Conservation (phyloP, 169 alveolate species). For the Cryptosporidium canis region DNA sequence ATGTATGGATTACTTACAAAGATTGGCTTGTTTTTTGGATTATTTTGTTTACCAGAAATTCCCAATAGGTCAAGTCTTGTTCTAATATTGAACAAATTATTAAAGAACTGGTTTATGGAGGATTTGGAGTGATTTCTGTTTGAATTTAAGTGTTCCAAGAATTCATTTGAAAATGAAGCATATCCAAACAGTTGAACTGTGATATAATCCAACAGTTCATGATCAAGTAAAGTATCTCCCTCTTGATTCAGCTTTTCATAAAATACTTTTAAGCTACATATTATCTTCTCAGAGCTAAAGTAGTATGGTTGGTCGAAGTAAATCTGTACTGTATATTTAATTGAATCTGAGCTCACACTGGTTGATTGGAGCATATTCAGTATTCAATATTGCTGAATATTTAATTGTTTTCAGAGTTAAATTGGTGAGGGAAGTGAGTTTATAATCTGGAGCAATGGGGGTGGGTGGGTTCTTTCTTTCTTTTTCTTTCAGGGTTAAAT, state of each 20-base stretch:
- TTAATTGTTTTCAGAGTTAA: neutral
- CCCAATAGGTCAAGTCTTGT: neutral
- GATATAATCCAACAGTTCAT: slow-evolving; percentile 22
- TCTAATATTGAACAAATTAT: slow-evolving; percentile 1
- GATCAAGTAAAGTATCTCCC: neutral
- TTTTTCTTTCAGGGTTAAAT: too few relatives aligned
- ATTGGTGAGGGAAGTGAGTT: neutral
- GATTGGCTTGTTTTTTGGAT: slow-evolving; percentile 10
- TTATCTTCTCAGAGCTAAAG: slow-evolving; percentile 55
- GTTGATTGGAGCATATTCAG: neutral
- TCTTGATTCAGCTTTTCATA: neutral
- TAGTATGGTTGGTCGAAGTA: slow-evolving; percentile 62
- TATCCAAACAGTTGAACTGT: slow-evolving; percentile 52
- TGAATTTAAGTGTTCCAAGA: neutral
- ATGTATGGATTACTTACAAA: slow-evolving; percentile 64
- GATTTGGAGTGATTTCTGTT: neutral
- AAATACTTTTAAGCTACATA: slow-evolving; percentile 14
- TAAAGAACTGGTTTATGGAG: slow-evolving; percentile 9
- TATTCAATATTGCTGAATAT: neutral
- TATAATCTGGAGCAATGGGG: too few relatives aligned
- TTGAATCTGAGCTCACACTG: neutral
- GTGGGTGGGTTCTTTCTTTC: too few relatives aligned
- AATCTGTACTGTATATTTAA: slow-evolving; percentile 20
- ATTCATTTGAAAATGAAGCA: slow-evolving; percentile 21
- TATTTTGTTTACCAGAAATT: neutral